Evolutionary conservation across 208 protist genomes (phyloP).

Genomic region (Acanthamoeba rhysodes): DNA sequence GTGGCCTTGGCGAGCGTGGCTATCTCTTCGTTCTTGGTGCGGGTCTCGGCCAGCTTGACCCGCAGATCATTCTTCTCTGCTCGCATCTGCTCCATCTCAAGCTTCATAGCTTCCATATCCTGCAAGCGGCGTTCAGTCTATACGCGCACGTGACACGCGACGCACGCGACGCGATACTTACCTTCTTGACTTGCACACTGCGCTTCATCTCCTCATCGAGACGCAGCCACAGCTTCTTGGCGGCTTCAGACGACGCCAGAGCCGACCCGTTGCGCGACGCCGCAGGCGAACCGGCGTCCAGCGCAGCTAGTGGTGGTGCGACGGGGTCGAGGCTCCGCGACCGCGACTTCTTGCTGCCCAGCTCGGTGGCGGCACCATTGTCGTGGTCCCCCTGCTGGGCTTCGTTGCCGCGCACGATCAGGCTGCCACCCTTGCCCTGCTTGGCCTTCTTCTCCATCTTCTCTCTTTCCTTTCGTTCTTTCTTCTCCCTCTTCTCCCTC

Average conservation of each 20-base stretch:
- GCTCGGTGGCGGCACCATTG: neutral
- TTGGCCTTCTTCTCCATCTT: slow-evolving; percentile 11
- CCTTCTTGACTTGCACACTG: neutral
- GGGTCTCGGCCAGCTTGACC: slow-evolving; percentile 35
- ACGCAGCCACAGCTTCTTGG: slow-evolving; percentile 48
- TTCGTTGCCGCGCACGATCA: slow-evolving; percentile 12
- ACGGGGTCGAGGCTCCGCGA: neutral
- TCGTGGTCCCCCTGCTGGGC: neutral
- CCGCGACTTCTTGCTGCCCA: slow-evolving; percentile 7
- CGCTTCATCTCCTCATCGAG: slow-evolving; percentile 54
- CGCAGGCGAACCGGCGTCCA: neutral
- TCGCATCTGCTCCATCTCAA: slow-evolving; percentile 24
- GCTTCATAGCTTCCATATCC: slow-evolving; percentile 7
- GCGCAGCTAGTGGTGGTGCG: neutral
- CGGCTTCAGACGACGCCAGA: neutral
- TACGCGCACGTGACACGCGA: neutral
- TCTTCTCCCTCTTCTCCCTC: slow-evolving; percentile 14
- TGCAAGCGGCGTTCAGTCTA: neutral
- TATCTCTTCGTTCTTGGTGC: slow-evolving; percentile 44
- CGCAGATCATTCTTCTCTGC: slow-evolving; percentile 51
- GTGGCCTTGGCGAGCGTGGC: slow-evolving; percentile 45
- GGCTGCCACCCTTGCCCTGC: neutral
- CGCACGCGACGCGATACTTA: neutral
- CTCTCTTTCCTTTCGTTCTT: slow-evolving; percentile 15
- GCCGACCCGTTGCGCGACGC: neutral